A percentile compares a stretch with the other conserved stretches of the same genome.
These are phyloP conservation scores for Alternaria infectoria DNA, from an alignment of 2,329 filamentous ascomycete genomes.

Conservation along the genomic window DNA sequence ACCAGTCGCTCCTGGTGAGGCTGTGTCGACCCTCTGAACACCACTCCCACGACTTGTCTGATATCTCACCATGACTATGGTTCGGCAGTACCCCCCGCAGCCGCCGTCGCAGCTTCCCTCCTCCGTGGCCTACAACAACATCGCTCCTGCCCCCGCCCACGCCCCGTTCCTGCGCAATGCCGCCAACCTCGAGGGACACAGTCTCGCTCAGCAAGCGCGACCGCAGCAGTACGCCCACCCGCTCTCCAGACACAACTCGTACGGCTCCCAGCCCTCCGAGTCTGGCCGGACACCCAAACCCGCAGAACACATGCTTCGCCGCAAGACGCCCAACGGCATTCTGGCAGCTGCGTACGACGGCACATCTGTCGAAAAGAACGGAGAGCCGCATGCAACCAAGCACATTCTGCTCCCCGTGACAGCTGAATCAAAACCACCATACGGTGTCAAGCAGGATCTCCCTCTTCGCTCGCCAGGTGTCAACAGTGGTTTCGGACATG, in stretches of 20 bases:
- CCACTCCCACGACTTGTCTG: neutral
- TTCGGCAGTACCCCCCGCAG: slow-evolving; percentile 46
- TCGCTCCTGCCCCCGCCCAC: slow-evolving; percentile 31
- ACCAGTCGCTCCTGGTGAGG: slow-evolving; percentile 49
- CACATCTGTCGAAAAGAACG: slow-evolving; percentile 73
- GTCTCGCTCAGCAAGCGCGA: slow-evolving; percentile 28
- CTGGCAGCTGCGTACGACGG: slow-evolving; percentile 91
- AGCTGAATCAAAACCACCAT: slow-evolving; percentile 48
- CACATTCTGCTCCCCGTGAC: slow-evolving; percentile 77
- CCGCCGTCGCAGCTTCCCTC: slow-evolving; percentile 40
- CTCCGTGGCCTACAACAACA: slow-evolving; percentile 30
- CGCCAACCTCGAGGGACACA: slow-evolving; percentile 30
- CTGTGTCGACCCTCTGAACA: slow-evolving; percentile 21
- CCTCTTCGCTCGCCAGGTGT: slow-evolving; percentile 42
- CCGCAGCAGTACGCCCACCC: slow-evolving; percentile 50
- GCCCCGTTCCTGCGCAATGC: slow-evolving; percentile 36
- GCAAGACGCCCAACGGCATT: slow-evolving; percentile 95
- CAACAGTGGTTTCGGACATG: slow-evolving; percentile 20
- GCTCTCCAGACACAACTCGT: slow-evolving; percentile 47
- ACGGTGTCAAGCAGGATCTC: slow-evolving; percentile 45
- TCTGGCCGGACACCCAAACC: slow-evolving; percentile 37
- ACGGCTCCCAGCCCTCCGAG: slow-evolving; percentile 37
- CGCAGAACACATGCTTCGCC: slow-evolving; percentile 78
- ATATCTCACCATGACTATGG: slow-evolving; percentile 46
- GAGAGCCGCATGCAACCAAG: slow-evolving; percentile 78